These are phyloP conservation scores for Irpex rosettiformis DNA, from an alignment of 1,284 basidiomycete species.

Conservation along the genomic window DNA sequence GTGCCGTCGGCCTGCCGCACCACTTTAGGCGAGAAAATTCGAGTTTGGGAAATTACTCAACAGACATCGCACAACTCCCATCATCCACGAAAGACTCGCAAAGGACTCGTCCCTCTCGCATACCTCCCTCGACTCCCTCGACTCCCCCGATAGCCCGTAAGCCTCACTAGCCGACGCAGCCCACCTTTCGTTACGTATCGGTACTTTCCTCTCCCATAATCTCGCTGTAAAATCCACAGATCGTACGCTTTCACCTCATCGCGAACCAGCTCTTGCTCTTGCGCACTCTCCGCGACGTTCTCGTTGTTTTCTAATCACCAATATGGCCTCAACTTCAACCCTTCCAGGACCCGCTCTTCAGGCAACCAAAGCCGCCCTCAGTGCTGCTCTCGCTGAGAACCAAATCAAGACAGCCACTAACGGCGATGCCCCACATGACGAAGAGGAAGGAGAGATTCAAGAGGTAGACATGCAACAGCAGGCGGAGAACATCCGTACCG, in stretches of 20 bases:
- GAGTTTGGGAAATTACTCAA: neutral
- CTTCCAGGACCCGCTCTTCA: constrained; percentile 62
- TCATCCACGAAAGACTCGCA: neutral
- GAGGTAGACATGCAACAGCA: constrained; percentile 78
- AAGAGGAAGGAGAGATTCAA: constrained; percentile 73
- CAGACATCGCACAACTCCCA: neutral
- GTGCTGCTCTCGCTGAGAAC: constrained; percentile 61
- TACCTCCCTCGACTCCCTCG: neutral
- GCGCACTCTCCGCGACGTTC: neutral
- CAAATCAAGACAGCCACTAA: constrained; percentile 26
- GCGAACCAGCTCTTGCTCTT: neutral
- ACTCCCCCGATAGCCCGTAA: neutral
- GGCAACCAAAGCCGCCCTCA: constrained; percentile 72
- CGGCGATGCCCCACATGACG: constrained; percentile 30
- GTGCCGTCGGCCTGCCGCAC: neutral
- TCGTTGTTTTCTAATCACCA: neutral
- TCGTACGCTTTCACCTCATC: neutral
- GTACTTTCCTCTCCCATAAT: neutral
- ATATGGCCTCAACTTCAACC: constrained; percentile 33
- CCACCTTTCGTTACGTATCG: neutral
- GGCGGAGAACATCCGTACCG: constrained; percentile 82
- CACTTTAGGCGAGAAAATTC: constrained; percentile 3
- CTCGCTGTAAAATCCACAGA: neutral
- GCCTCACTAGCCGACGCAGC: neutral
- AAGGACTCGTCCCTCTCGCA: neutral